Conservation (phyloP, 2,329 filamentous ascomycete genomes). For the Cladosporium sp. region DNA sequence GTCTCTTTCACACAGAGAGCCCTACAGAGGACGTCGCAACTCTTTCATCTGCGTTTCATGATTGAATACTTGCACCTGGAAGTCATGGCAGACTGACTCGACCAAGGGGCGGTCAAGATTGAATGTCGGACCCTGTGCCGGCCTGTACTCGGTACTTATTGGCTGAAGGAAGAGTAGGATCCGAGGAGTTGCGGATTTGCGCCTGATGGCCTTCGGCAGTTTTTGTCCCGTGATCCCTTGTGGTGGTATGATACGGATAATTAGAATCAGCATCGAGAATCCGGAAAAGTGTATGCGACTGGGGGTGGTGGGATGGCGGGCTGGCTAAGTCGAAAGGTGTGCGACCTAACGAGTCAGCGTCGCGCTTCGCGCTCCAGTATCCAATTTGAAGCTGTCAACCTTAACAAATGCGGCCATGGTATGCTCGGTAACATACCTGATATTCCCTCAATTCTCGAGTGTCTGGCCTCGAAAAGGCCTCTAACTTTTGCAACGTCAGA, state of each 20-base stretch:
- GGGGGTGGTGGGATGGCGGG: not conserved
- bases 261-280: not conserved
- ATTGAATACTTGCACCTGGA: not conserved
- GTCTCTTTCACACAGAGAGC: not conserved
- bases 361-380: not conserved
- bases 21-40: not conserved
- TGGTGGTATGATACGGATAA: not conserved
- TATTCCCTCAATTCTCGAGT: not conserved
- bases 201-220: not conserved
- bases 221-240: not conserved
- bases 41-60: not conserved
- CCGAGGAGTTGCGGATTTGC: constrained; percentile 4
- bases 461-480: not conserved
- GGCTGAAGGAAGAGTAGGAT: constrained; percentile 5
- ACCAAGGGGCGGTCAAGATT: not conserved
- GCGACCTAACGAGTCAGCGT: not conserved
- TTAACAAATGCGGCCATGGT: not conserved
- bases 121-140: not conserved
- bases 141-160: not conserved
- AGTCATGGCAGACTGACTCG: constrained; percentile 2
- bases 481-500: not conserved
- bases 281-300: not conserved
- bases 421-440: not conserved
- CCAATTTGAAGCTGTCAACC: not conserved
- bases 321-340: not conserved